These are phyloP conservation scores for Helichrysum umbraculigerum DNA, from an alignment of 129 eudicot genomes.

Conservation along the genomic window DNA sequence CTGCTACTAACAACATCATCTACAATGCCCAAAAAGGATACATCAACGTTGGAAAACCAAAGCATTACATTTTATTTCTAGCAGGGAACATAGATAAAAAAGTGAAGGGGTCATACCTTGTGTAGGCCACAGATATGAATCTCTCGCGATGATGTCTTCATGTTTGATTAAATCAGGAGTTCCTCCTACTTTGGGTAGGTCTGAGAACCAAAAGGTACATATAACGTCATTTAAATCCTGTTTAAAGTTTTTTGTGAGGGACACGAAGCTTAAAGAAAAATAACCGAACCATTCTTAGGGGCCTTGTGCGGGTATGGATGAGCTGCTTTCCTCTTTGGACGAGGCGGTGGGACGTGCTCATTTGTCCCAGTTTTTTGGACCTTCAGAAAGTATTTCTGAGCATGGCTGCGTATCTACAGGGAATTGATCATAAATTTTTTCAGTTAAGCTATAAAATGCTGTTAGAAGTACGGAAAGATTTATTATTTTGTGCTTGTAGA, in stretches of 20 bases:
- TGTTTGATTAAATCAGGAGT: constrained; percentile 21
- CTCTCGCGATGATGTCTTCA: constrained; percentile 9
- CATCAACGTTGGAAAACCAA: background rate
- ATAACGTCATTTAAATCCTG: constrained; percentile 10
- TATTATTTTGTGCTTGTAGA: background rate
- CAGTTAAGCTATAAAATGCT: background rate
- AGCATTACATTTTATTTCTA: background rate
- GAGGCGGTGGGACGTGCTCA: constrained; percentile 91
- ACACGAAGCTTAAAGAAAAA: background rate
- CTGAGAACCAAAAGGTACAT: constrained; percentile 12
- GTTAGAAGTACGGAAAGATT: background rate
- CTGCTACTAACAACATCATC: constrained; percentile 62
- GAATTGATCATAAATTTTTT: background rate
- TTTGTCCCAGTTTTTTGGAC: constrained; percentile 81
- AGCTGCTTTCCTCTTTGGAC: constrained; percentile 94
- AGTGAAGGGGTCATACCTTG: constrained; percentile 23
- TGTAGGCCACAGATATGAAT: constrained; percentile 39
- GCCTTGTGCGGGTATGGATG: constrained; percentile 98
- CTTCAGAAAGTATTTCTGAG: constrained; percentile 76
- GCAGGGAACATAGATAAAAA: background rate
- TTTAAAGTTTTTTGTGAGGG: constrained; percentile 1
- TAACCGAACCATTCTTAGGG: constrained; percentile 62
- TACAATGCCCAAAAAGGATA: constrained; percentile 27
- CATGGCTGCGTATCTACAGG: constrained; percentile 87
- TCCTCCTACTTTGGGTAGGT: constrained; percentile 25